Evolutionary conservation across 2,329 filamentous ascomycete genomes (phyloP), one percentile per base, ranked within the genome.

Genomic region (Aspergillus fumigatus): DNA sequence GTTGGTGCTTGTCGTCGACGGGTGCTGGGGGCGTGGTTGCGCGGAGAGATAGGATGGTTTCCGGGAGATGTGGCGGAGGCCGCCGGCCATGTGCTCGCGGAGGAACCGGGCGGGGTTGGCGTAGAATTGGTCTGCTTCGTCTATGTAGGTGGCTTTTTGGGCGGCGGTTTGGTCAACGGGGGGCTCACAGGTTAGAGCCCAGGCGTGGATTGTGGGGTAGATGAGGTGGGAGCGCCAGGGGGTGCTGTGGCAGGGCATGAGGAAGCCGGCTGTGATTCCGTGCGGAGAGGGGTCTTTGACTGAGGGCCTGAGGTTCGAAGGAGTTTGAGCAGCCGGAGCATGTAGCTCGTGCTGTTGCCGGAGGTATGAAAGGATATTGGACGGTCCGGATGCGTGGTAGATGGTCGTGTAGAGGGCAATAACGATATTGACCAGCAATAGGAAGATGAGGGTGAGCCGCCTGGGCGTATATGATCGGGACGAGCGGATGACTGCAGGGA

Each of bases 201-300:
- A 92, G 3, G 91, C 92, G 56, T 84, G 77, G 53, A 97, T 85
- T 29, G 79, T 77, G 0, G 90, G 84, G 68, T 94, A 84, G 59
- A 95, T 80, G 41, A 97, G 82, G 68, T 95, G 89, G 17, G 88
- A 92, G 66, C 92, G 88, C 93, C 94, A 97, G 2, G 94, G 93
- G 0, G 93, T 97, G 62, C 89, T 90, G 79, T 99, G 94, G 76
- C 94, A 99, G 9, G 94, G 94, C 82, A 92, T 96, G 25, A 99
- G 82, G 75, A 97, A 97, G 21, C 88, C 88, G 35, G 87, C 78
- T 3, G 82, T 82, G 27, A 82, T 81, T 21, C 69, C 68, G 2
- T 68, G 66, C 10, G 53, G 62, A 25, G 65, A 58, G 45, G 69
- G 60, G 17, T 64, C 38, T 53, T 50, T 38, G 52, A 25, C 26